A percentile compares a stretch with the other conserved stretches of the same genome.
phyloP scores from a whole-genome alignment of 2,329 filamentous ascomycete genomes.

The Fusarium sp. region DNA sequence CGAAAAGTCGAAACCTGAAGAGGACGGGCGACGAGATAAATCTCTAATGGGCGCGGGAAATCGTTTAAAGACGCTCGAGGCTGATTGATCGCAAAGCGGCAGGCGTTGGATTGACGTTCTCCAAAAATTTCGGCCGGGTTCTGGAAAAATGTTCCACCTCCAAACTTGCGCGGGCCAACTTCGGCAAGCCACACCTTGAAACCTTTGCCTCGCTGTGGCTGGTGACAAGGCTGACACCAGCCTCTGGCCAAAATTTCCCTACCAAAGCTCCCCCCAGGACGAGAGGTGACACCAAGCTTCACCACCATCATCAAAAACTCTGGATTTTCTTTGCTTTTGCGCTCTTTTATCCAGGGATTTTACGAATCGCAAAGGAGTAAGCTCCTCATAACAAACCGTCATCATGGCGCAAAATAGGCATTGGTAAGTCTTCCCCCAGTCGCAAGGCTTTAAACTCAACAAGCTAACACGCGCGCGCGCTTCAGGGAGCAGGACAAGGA shows the following conservation, averaged over 20 bases:
- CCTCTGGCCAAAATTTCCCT: constrained; percentile 43
- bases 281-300: constrained; percentile 20
- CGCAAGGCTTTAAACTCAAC: background rate
- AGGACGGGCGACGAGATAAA: background rate
- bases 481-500: constrained; percentile 96
- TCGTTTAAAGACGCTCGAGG: constrained; percentile 19
- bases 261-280: constrained; percentile 20
- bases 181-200: constrained; percentile 39
- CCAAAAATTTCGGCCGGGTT: constrained; percentile 43
- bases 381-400: constrained; percentile 39
- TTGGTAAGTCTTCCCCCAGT: constrained; percentile 66
- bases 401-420: constrained; percentile 78
- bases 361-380: background rate
- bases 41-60: background rate
- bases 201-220: constrained; percentile 9
- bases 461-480: constrained; percentile 1
- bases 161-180: constrained; percentile 35
- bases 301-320: background rate
- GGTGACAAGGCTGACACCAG: constrained; percentile 32
- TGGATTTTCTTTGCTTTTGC: constrained; percentile 1
- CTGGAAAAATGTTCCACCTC: constrained; percentile 44
- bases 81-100: constrained; percentile 24
- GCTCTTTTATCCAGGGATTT: background rate
- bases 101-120: constrained; percentile 23
- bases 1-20: background rate